Evolutionary conservation across 805 yeast genomes (phyloP).

Genomic region (Debaryomyces hansenii): DNA sequence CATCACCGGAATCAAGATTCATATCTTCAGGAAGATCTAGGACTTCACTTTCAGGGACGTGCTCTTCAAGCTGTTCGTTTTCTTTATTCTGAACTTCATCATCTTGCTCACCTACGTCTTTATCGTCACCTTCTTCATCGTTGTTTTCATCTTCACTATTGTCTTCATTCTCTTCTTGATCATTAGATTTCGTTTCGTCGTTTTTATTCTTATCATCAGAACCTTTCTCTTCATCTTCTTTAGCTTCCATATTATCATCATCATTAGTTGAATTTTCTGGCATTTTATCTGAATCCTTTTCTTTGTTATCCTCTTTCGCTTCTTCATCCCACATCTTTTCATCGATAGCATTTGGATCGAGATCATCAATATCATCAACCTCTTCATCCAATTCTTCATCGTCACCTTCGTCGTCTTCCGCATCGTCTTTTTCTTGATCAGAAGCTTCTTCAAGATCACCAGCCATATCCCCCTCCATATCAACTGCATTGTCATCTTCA

Average conservation of each 20-base stretch:
- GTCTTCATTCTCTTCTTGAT: slow-evolving; percentile 31
- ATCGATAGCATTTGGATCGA: slow-evolving; percentile 93
- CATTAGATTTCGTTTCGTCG: slow-evolving; percentile 22
- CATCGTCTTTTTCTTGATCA: slow-evolving; percentile 60
- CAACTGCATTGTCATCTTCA: slow-evolving; percentile 85
- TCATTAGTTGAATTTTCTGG: slow-evolving; percentile 56
- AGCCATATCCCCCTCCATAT: slow-evolving; percentile 96
- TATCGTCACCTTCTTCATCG: slow-evolving; percentile 56
- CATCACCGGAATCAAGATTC: slow-evolving; percentile 80
- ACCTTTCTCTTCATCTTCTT: slow-evolving; percentile 42
- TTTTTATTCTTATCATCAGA: slow-evolving; percentile 29
- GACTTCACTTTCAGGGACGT: slow-evolving; percentile 82
- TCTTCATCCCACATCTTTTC: slow-evolving; percentile 99
- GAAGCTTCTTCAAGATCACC: slow-evolving; percentile 84
- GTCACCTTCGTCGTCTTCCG: slow-evolving; percentile 50
- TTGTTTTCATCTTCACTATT: slow-evolving; percentile 42
- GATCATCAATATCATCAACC: slow-evolving; percentile 82
- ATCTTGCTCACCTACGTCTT: slow-evolving; percentile 80
- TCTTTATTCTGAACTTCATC: slow-evolving; percentile 73
- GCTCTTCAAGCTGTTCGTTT: slow-evolving; percentile 64
- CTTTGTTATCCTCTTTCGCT: slow-evolving; percentile 71
- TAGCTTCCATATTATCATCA: slow-evolving; percentile 50
- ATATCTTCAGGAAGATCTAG: slow-evolving; percentile 91
- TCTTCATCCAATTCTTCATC: slow-evolving; percentile 83
- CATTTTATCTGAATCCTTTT: slow-evolving; percentile 75